These are phyloP conservation scores for Fusarium musae DNA, from an alignment of 2,329 filamentous ascomycete species.

Conservation along the genomic window DNA sequence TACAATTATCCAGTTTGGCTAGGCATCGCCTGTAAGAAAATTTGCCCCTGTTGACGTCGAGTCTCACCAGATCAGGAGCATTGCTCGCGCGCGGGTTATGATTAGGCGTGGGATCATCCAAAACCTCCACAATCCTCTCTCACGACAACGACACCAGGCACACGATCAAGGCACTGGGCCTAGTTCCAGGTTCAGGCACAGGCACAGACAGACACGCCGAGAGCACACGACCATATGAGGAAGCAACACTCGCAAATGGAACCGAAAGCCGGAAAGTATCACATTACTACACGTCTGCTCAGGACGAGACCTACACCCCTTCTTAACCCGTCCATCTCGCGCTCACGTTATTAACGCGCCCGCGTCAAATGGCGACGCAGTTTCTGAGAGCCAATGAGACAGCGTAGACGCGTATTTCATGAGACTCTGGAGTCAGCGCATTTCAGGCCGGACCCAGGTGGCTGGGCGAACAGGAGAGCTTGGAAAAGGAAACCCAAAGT, in stretches of 20 bases:
- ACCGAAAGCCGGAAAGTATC: constrained; percentile 32
- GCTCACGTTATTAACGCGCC: constrained; percentile 37
- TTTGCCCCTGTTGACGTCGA: neutral
- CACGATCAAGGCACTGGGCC: neutral
- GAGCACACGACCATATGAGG: constrained; percentile 23
- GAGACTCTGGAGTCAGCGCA: constrained; percentile 41
- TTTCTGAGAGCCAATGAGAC: constrained; percentile 29
- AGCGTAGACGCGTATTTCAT: constrained; percentile 38
- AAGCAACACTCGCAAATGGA: constrained; percentile 14
- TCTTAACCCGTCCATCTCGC: constrained; percentile 35
- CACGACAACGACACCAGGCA: constrained; percentile 15
- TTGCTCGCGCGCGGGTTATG: constrained; percentile 9
- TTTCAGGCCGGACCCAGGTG: constrained; percentile 33
- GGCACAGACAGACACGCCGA: constrained; percentile 15
- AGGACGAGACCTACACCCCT: constrained; percentile 27
- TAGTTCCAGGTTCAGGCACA: constrained; percentile 27
- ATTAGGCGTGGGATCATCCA: constrained; percentile 14
- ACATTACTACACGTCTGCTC: constrained; percentile 24
- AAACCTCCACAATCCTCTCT: constrained; percentile 19
- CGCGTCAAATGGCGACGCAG: constrained; percentile 41
- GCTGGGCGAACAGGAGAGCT: constrained; percentile 40
- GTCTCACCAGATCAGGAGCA: constrained; percentile 17
- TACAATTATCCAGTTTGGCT: constrained; percentile 8
- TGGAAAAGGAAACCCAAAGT: constrained; percentile 26
- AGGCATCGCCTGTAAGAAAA: neutral